phyloP scores from a whole-genome alignment of 148 eudicot species.

The Rhododendron molle region DNA sequence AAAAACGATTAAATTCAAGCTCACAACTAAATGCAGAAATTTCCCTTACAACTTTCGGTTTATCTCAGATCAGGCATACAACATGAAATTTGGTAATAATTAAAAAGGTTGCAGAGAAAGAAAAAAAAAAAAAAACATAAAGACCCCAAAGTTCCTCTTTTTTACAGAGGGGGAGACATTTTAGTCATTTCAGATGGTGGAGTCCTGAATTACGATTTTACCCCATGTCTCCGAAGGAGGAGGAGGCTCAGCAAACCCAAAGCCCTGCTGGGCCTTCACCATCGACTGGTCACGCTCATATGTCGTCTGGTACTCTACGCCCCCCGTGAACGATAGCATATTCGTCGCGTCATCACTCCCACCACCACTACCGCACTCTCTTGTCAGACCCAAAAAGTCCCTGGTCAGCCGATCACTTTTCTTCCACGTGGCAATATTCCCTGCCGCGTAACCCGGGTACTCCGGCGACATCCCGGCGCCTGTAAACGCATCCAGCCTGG shows the following conservation, averaged over 20 bases:
- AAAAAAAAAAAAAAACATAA: background rate
- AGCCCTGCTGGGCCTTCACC: constrained; percentile 37
- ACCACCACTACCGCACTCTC: constrained; percentile 8
- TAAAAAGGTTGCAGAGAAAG: background rate
- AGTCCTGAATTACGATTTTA: constrained; percentile 6
- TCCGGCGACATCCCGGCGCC: constrained; percentile 16
- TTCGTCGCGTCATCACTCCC: constrained; percentile 16
- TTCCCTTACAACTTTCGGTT: background rate
- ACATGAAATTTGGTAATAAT: background rate
- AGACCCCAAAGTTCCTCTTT: background rate
- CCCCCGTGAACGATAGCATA: constrained; percentile 49
- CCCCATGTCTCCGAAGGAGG: constrained; percentile 34
- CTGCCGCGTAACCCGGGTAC: constrained; percentile 8
- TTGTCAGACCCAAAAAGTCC: constrained; percentile 68
- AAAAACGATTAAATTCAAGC: background rate
- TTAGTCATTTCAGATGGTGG: background rate
- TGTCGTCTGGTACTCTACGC: constrained; percentile 23
- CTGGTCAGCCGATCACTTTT: constrained; percentile 57
- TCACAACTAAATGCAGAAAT: background rate
- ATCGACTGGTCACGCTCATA: constrained; percentile 40
- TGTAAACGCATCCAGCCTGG: background rate
- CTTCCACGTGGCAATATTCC: constrained; percentile 44
- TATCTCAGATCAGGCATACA: background rate
- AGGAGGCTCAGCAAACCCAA: constrained; percentile 37
- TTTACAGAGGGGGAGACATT: background rate